Evolutionary conservation across 805 yeast species (phyloP).

Genomic region (Candida quercuum): DNA sequence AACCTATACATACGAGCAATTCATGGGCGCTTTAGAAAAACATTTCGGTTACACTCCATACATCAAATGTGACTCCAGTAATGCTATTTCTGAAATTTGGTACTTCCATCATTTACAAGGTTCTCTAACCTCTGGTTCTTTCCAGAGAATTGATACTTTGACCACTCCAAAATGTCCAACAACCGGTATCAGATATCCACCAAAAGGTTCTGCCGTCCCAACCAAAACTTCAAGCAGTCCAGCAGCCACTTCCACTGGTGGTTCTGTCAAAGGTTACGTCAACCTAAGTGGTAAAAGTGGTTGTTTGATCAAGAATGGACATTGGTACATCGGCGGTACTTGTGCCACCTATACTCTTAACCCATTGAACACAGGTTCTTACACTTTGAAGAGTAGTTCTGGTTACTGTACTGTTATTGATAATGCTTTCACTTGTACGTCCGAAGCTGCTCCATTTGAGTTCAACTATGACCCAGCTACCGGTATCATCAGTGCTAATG

Average conservation of each 20-base stretch:
- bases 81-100: constrained; percentile 52
- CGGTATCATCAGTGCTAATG: constrained; percentile 10
- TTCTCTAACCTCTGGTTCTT: constrained; percentile 60
- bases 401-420: constrained; percentile 63
- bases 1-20: constrained; percentile 53
- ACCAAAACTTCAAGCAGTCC: constrained; percentile 12
- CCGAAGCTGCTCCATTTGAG: constrained; percentile 48
- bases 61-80: constrained; percentile 51
- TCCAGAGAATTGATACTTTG: constrained; percentile 56
- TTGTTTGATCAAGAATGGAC: constrained; percentile 81
- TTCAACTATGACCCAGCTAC: constrained; percentile 11
- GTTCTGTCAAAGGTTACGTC: constrained; percentile 39
- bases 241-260: constrained; percentile 27
- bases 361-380: constrained; percentile 37
- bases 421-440: constrained; percentile 26
- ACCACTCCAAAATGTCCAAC: constrained; percentile 60
- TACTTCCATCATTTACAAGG: constrained; percentile 77
- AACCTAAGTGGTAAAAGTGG: constrained; percentile 51
- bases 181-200: constrained; percentile 63
- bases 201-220: constrained; percentile 18
- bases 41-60: constrained; percentile 53
- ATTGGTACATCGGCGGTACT: constrained; percentile 75
- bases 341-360: constrained; percentile 70
- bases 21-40: constrained; percentile 44
- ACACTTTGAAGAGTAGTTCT: constrained; percentile 57